phyloP scores from a whole-genome alignment of 2,329 filamentous ascomycete genomes.

The Camillea tinctor region DNA sequence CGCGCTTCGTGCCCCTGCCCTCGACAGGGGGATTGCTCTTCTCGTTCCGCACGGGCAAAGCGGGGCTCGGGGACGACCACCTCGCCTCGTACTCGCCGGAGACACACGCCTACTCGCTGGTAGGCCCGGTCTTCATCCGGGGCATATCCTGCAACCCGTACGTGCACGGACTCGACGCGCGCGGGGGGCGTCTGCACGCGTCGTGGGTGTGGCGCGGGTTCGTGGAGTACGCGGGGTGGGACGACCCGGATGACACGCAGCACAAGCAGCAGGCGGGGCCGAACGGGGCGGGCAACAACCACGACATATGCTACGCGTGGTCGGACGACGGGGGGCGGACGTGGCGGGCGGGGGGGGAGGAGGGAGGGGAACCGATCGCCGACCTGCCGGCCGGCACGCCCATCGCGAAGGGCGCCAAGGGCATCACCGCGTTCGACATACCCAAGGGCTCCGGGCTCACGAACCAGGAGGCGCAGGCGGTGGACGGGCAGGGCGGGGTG shows the following conservation, averaged over 20 bases:
- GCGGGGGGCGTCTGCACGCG: slow-evolving; percentile 37
- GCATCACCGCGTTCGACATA: slow-evolving; percentile 45
- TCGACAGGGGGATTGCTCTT: slow-evolving; percentile 40
- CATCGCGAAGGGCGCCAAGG: slow-evolving; percentile 39
- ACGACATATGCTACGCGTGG: slow-evolving; percentile 49
- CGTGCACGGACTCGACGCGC: slow-evolving; percentile 46
- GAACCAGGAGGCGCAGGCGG: slow-evolving; percentile 51
- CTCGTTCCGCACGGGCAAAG: slow-evolving; percentile 50
- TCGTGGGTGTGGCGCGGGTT: slow-evolving; percentile 53
- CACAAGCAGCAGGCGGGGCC: slow-evolving; percentile 43
- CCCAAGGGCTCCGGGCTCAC: slow-evolving; percentile 45
- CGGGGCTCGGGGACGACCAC: slow-evolving; percentile 48
- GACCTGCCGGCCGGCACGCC: slow-evolving; percentile 35
- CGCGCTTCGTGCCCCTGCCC: slow-evolving; percentile 43
- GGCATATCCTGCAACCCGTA: slow-evolving; percentile 50
- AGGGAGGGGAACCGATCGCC: slow-evolving; percentile 34
- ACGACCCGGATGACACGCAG: slow-evolving; percentile 38
- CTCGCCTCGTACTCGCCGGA: slow-evolving; percentile 43
- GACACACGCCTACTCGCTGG: slow-evolving; percentile 38
- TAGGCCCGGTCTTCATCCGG: slow-evolving; percentile 49
- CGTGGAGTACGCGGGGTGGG: slow-evolving; percentile 43
- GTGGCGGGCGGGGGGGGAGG: slow-evolving; percentile 45
- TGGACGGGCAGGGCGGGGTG: slow-evolving; percentile 44
- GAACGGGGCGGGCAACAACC: slow-evolving; percentile 46
- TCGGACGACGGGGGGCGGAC: slow-evolving; percentile 43